A percentile compares a stretch with the other conserved stretches of the same genome.
Evolutionary conservation across 2,329 filamentous ascomycete species (phyloP).

Genomic region (Hypomyces perniciosus): DNA sequence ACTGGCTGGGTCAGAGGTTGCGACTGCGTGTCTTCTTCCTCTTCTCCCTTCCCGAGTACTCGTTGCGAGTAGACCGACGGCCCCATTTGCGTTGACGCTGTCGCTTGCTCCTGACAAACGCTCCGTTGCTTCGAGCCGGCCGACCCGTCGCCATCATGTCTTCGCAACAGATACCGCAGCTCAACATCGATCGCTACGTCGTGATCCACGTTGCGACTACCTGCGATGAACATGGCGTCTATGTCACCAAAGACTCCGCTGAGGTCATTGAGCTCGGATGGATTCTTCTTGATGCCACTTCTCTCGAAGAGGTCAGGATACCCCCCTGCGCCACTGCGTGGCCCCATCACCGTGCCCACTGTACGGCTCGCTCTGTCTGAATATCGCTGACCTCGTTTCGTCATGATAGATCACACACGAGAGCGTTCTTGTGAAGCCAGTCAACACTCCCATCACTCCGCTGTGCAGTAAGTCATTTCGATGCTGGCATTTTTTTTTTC

Average conservation of each 20-base stretch:
- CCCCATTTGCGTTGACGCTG: slow-evolving; percentile 12
- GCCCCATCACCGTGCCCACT: slow-evolving; percentile 9
- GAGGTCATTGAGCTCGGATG: slow-evolving; percentile 99
- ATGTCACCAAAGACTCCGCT: slow-evolving; percentile 97
- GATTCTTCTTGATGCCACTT: slow-evolving; percentile 90
- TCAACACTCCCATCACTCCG: slow-evolving; percentile 97
- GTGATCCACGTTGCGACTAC: slow-evolving; percentile 98
- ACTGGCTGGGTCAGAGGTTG: slow-evolving; percentile 34
- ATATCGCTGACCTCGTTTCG: slow-evolving; percentile 11
- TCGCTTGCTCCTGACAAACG: slow-evolving; percentile 11
- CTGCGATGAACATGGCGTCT: slow-evolving; percentile 98
- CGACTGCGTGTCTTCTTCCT: slow-evolving; percentile 23
- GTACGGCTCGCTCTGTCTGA: neutral
- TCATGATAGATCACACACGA: slow-evolving; percentile 75
- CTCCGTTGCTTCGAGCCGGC: slow-evolving; percentile 17
- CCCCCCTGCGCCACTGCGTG: slow-evolving; percentile 9
- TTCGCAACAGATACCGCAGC: slow-evolving; percentile 43
- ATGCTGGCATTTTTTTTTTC: neutral
- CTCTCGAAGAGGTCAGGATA: slow-evolving; percentile 76
- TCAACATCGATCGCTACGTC: slow-evolving; percentile 89
- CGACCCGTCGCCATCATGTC: slow-evolving; percentile 29
- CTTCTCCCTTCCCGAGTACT: slow-evolving; percentile 14
- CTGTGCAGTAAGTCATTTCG: slow-evolving; percentile 79
- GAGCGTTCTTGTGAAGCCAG: slow-evolving; percentile 93
- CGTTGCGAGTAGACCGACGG: slow-evolving; percentile 14